phyloP scores from a whole-genome alignment of 1,284 basidiomycete species.

The Cerioporus squamosus region DNA sequence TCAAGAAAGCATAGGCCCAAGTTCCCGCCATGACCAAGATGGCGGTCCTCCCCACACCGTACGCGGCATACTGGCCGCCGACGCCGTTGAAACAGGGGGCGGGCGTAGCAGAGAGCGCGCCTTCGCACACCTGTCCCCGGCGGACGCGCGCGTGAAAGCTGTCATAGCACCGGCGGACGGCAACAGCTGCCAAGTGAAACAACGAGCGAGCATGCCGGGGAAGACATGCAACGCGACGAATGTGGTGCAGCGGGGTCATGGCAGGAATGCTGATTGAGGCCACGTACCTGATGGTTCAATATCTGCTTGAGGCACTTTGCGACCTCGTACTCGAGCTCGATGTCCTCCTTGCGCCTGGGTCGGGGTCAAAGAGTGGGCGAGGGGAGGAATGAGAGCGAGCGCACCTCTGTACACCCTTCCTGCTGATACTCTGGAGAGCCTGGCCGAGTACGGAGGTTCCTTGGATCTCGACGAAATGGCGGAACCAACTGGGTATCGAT shows the following conservation, averaged over 20 bases:
- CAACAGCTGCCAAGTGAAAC: no score
- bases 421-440: conserved; percentile 76
- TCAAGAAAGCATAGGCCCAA: not conserved
- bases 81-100: no score
- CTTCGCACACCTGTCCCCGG: no score
- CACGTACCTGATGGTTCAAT: conserved; percentile 74
- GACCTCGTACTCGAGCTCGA: conserved; percentile 85
- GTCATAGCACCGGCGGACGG: no score
- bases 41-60: no score
- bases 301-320: conserved; percentile 89
- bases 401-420: conserved; percentile 67
- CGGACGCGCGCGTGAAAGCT: no score
- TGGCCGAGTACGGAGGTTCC: conserved; percentile 89
- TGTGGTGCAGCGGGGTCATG: not conserved
- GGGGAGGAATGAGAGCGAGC: conserved; percentile 10
- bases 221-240: no score
- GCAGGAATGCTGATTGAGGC: no score
- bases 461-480: conserved; percentile 76
- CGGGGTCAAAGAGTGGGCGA: not conserved
- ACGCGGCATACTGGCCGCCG: no score
- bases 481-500: conserved; percentile 69
- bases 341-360: conserved; percentile 67
- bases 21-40: no score
- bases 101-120: no score
- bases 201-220: no score